Evolutionary conservation across 305 asterid species (phyloP).

Genomic region (Fraxinus baroniana): DNA sequence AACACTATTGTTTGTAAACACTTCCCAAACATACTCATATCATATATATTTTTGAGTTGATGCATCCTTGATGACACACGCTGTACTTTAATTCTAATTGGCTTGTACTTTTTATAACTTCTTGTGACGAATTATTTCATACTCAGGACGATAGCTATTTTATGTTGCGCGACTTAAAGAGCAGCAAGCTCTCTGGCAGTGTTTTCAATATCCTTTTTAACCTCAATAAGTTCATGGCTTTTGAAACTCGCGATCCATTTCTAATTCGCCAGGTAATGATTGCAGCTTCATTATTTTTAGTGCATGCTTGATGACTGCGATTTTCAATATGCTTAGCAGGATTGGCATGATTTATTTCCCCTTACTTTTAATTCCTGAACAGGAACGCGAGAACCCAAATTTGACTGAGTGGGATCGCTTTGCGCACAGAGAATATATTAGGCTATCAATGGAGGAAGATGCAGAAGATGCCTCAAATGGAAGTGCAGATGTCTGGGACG

Average conservation of each 20-base stretch:
- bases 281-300: background rate
- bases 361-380: constrained; percentile 22
- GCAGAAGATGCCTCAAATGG: constrained; percentile 99
- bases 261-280: constrained; percentile 88
- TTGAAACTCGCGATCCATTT: constrained; percentile 97
- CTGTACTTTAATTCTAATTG: background rate
- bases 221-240: constrained; percentile 99
- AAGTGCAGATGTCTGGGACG: constrained; percentile 99
- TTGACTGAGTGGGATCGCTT: constrained; percentile 99
- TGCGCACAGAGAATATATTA: constrained; percentile 97
- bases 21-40: background rate
- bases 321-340: constrained; percentile 3
- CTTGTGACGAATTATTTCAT: constrained; percentile 27
- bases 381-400: constrained; percentile 98
- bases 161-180: constrained; percentile 72
- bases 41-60: constrained; percentile 5
- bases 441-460: constrained; percentile 99
- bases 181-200: constrained; percentile 86
- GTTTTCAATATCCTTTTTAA: constrained; percentile 90
- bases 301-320: constrained; percentile 17
- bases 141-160: constrained; percentile 86
- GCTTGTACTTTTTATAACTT: background rate
- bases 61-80: background rate
- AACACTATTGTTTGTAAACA: background rate
- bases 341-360: constrained; percentile 15